Conservation (phyloP, 2,329 filamentous ascomycete genomes). For the Mariannaea elegans region DNA sequence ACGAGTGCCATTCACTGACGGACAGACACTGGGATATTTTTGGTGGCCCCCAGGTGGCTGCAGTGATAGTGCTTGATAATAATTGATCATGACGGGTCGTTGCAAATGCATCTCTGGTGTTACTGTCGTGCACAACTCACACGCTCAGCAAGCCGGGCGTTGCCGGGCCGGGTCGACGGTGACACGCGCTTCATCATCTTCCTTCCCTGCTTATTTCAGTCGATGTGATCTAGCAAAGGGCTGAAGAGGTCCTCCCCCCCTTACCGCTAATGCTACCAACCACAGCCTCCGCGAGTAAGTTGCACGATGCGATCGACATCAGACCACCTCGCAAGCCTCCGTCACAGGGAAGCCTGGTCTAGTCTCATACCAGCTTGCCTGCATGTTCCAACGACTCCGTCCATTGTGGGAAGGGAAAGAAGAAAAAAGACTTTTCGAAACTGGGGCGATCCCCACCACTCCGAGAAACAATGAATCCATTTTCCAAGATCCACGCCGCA, state of each 20-base stretch:
- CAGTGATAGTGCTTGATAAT: conserved; percentile 6
- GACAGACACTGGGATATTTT: not conserved
- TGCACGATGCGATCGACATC: conserved; percentile 39
- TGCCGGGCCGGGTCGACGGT: conserved; percentile 16
- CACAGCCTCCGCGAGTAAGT: conserved; percentile 30
- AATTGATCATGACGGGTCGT: not conserved
- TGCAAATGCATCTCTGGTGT: conserved; percentile 1
- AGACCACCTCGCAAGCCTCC: conserved; percentile 39
- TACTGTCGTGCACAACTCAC: not conserved
- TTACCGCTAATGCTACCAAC: conserved; percentile 22
- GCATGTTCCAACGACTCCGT: conserved; percentile 21
- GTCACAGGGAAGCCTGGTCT: conserved; percentile 32
- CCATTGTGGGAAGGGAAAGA: not conserved
- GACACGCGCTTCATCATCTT: not conserved
- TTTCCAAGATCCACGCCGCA: conserved; percentile 8
- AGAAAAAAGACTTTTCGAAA: not conserved
- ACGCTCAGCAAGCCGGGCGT: conserved; percentile 9
- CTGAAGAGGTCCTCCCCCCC: not conserved
- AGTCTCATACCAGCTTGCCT: conserved; percentile 32
- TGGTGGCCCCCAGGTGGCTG: not conserved
- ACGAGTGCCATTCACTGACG: not conserved
- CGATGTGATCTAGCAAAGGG: conserved; percentile 5
- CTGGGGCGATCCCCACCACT: conserved; percentile 9
- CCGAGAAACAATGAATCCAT: conserved; percentile 10
- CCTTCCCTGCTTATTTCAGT: not conserved